Evolutionary conservation across 805 yeast genomes (phyloP).

Genomic region (Candida ficus): DNA sequence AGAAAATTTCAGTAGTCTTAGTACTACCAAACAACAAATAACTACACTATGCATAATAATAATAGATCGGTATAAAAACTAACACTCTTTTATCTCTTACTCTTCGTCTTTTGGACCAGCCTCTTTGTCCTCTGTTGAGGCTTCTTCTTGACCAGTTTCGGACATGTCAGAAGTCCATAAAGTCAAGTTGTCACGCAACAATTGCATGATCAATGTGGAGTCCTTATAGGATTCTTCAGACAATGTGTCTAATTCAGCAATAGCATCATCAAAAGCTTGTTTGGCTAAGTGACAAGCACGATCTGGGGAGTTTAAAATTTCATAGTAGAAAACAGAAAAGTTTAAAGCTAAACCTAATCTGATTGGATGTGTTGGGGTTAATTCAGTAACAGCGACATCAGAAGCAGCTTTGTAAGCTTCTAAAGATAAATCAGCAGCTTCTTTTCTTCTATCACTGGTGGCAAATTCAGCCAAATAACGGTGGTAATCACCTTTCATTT

Average conservation of each 20-base stretch:
- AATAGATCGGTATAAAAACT: constrained; percentile 5
- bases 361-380: constrained; percentile 98
- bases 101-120: constrained; percentile 28
- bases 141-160: constrained; percentile 65
- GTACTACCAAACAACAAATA: no score
- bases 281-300: constrained; percentile 98
- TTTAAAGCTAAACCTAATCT: constrained; percentile 96
- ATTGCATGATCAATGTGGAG: constrained; percentile 97
- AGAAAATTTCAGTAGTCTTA: no score
- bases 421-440: constrained; percentile 85
- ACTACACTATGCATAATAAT: no score
- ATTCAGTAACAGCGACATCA: constrained; percentile 93
- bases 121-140: constrained; percentile 31
- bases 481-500: constrained; percentile 99
- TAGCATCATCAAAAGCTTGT: constrained; percentile 98
- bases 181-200: constrained; percentile 95
- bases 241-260: constrained; percentile 95
- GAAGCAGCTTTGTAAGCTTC: constrained; percentile 95
- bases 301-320: constrained; percentile 96
- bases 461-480: constrained; percentile 98
- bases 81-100: constrained; percentile 14
- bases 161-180: constrained; percentile 96
- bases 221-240: constrained; percentile 98
- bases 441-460: constrained; percentile 83
- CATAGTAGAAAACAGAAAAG: constrained; percentile 97